Conservation (phyloP, 2,329 filamentous ascomycete species). For the Westerdykella ornata region DNA sequence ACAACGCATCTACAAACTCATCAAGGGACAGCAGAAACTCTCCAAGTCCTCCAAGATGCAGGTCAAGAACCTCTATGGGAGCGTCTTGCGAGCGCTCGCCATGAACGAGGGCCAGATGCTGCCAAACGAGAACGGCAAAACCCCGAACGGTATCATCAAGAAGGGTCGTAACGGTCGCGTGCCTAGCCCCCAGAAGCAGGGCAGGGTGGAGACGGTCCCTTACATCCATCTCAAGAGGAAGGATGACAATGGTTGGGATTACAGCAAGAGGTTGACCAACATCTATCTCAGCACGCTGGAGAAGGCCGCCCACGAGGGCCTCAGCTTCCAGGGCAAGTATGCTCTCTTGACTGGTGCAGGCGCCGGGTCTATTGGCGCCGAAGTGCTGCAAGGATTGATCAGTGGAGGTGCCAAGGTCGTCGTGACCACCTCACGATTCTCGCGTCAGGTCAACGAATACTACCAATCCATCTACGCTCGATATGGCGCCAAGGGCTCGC, state of each 20-base stretch:
- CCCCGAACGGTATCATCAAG: constrained; percentile 50
- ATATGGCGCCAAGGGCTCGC: constrained; percentile 86
- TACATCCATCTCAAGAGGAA: constrained; percentile 97
- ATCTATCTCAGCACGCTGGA: constrained; percentile 89
- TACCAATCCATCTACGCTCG: constrained; percentile 98
- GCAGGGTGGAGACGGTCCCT: constrained; percentile 93
- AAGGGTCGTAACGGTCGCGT: constrained; percentile 50
- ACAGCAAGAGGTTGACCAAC: constrained; percentile 96
- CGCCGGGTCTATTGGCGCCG: constrained; percentile 93
- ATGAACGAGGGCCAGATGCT: constrained; percentile 99
- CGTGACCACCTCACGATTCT: constrained; percentile 94
- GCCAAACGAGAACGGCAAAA: constrained; percentile 72
- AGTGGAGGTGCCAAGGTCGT: constrained; percentile 95
- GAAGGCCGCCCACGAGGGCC: constrained; percentile 75
- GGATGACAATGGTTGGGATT: constrained; percentile 91
- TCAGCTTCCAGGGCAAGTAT: constrained; percentile 91
- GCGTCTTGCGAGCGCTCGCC: constrained; percentile 84
- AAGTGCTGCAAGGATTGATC: constrained; percentile 91
- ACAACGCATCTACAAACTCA: constrained; percentile 92
- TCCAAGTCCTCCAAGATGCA: constrained; percentile 94
- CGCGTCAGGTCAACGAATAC: constrained; percentile 95
- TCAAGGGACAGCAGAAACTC: constrained; percentile 95
- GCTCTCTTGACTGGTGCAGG: constrained; percentile 97
- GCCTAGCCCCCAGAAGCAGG: constrained; percentile 57
- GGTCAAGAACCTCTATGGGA: constrained; percentile 90